These are phyloP conservation scores for Ceriops tagal DNA, from an alignment of 345 rosid species.

Conservation along the genomic window DNA sequence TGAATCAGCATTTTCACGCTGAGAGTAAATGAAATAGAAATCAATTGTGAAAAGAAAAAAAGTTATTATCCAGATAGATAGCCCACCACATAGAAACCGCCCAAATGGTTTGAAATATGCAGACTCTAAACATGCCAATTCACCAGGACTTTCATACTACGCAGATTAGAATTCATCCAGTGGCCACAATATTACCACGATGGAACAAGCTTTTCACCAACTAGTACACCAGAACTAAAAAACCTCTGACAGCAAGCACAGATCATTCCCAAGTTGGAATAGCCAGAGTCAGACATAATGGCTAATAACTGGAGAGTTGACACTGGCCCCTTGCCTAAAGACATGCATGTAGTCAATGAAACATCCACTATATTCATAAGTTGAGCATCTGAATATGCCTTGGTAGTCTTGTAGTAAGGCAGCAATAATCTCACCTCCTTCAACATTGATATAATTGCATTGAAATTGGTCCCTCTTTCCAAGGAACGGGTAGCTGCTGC, in stretches of 20 bases:
- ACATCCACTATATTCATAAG: not conserved
- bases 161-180: no score
- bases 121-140: no score
- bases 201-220: no score
- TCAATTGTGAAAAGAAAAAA: no score
- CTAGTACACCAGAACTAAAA: not conserved
- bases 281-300: not conserved
- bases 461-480: conserved; percentile 73
- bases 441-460: conserved; percentile 62
- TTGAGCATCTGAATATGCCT: not conserved
- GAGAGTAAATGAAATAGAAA: no score
- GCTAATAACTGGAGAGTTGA: not conserved
- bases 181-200: no score
- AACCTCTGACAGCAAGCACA: not conserved
- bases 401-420: not conserved
- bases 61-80: no score
- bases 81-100: no score
- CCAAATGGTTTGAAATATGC: no score
- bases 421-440: conserved; percentile 49
- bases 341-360: not conserved
- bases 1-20: no score
- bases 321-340: not conserved
- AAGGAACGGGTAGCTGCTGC: conserved; percentile 89
- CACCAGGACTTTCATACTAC: no score
- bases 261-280: not conserved